These are phyloP conservation scores for Lactarius pseudohatsudake DNA, from an alignment of 768 basidiomycete species.

Conservation along the genomic window DNA sequence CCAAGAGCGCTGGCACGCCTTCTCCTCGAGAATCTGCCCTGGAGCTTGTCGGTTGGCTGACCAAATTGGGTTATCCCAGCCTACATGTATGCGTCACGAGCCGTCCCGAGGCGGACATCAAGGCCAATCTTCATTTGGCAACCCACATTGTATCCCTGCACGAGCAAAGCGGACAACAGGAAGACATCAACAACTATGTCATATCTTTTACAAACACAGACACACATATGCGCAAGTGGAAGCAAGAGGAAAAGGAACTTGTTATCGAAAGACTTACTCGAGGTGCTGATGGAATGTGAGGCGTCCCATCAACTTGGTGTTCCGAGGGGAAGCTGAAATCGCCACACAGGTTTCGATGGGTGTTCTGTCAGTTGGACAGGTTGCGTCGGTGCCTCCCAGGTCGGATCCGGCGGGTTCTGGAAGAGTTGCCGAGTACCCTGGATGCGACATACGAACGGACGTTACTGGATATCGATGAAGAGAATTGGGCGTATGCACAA, in stretches of 20 bases:
- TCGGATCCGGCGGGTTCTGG: neutral
- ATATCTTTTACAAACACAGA: neutral
- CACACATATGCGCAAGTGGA: neutral
- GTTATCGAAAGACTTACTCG: no score
- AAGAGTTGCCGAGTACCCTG: neutral
- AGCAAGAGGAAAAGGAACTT: no score
- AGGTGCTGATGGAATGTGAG: neutral
- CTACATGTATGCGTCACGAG: neutral
- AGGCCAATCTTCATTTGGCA: neutral
- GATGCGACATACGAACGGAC: neutral
- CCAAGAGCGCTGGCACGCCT: neutral
- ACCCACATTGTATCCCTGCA: neutral
- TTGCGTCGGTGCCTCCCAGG: neutral
- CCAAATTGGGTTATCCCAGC: neutral
- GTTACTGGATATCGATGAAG: neutral
- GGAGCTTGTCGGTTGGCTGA: neutral
- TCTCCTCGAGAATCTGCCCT: neutral
- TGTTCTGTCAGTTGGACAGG: neutral
- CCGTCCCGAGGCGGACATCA: neutral
- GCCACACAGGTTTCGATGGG: neutral
- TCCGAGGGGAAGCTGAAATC: neutral
- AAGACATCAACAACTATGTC: neutral
- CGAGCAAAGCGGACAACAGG: neutral
- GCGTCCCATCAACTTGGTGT: neutral
- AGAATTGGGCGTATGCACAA: neutral